phyloP scores from a whole-genome alignment of 768 basidiomycete genomes.

The Boletus reticulatus region DNA sequence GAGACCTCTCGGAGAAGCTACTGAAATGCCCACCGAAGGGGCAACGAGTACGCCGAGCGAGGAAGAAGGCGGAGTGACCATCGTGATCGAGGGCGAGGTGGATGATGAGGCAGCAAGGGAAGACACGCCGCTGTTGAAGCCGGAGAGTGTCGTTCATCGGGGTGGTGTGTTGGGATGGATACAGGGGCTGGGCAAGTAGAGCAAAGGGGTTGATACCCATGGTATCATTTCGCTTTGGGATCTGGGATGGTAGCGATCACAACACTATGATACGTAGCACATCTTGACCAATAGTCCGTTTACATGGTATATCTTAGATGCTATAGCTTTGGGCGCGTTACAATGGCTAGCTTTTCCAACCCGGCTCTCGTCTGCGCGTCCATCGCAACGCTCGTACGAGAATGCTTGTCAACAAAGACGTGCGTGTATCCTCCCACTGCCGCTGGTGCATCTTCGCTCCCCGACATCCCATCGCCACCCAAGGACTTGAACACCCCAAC shows the following conservation, averaged over 20 bases:
- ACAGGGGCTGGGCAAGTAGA: constrained; percentile 16
- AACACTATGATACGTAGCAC: neutral
- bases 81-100: constrained; percentile 21
- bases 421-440: constrained; percentile 69
- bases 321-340: constrained; percentile 18
- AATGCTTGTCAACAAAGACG: constrained; percentile 70
- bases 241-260: too few species aligned
- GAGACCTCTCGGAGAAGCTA: constrained; percentile 38
- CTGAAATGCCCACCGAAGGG: neutral
- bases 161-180: constrained; percentile 27
- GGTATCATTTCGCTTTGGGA: neutral
- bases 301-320: neutral
- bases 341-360: constrained; percentile 28
- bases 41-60: neutral
- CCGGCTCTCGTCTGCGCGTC: constrained; percentile 41
- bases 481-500: constrained; percentile 63
- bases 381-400: constrained; percentile 57
- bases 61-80: constrained; percentile 13
- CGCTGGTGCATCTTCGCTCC: constrained; percentile 24
- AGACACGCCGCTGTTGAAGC: constrained; percentile 24
- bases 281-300: neutral
- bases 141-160: constrained; percentile 15
- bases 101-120: constrained; percentile 9
- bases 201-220: neutral
- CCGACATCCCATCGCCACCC: neutral